These are phyloP conservation scores for Podaxis sp. DNA, from an alignment of 768 basidiomycete species.

Conservation along the genomic window DNA sequence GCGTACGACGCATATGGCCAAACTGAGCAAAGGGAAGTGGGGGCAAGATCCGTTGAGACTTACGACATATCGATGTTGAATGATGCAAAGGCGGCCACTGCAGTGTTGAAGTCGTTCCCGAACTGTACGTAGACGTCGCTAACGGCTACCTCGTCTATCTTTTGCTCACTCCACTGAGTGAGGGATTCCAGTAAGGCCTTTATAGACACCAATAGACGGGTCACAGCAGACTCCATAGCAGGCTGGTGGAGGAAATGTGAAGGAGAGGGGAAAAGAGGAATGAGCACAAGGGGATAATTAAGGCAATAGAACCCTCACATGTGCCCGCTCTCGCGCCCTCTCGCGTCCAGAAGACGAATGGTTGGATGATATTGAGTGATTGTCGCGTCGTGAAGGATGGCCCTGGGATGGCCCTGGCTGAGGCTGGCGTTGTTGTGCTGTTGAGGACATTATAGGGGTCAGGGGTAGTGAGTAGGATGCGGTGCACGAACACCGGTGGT, in stretches of 20 bases:
- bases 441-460: slow-evolving; percentile 12
- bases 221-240: slow-evolving; percentile 88
- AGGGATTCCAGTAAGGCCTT: slow-evolving; percentile 92
- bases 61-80: slow-evolving; percentile 92
- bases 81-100: slow-evolving; percentile 82
- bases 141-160: slow-evolving; percentile 75
- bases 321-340: slow-evolving; percentile 35
- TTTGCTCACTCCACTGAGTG: slow-evolving; percentile 77
- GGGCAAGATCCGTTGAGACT: slow-evolving; percentile 30
- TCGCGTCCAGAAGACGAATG: slow-evolving; percentile 37
- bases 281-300: slow-evolving; percentile 13
- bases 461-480: slow-evolving; percentile 11
- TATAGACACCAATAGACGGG: slow-evolving; percentile 89
- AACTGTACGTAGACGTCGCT: slow-evolving; percentile 97
- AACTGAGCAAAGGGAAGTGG: neutral
- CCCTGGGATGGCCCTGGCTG: slow-evolving; percentile 27
- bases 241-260: slow-evolving; percentile 40
- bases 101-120: slow-evolving; percentile 96
- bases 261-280: slow-evolving; percentile 3
- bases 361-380: slow-evolving; percentile 49
- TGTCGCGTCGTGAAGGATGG: slow-evolving; percentile 53
- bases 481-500: neutral
- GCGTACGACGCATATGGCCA: slow-evolving; percentile 17
- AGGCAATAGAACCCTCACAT: slow-evolving; percentile 28
- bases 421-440: slow-evolving; percentile 29